Base-by-base conservation (phyloP, 176 grass and related monocot species). In the Zoysia pacifica region DNA sequence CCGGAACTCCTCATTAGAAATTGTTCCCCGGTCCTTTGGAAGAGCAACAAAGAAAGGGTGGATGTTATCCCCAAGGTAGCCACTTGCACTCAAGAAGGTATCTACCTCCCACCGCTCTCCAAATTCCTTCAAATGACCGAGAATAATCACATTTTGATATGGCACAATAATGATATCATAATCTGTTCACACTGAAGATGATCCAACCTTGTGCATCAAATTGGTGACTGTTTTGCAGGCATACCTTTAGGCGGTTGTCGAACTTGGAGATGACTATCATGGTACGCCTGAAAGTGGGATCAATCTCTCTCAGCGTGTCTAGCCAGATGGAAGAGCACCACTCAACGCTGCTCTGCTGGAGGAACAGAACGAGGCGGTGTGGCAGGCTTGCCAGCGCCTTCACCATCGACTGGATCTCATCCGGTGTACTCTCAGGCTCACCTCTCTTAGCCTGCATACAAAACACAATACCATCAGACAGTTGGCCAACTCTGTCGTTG, bases 241-340 rank as follows among this genome's bases (percentile, higher is more conserved):
- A 85, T 88, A 99, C 97, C 93, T 99, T 99, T 56, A 99, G 90
- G 7, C 93, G 83, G 59, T 99, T 99, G 82, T 99, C 97, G 6
- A 99, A 99, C 74, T 99, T 99, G 43, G 97, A 99, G 62, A 95
- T 49, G 59, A 96, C 97, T 59, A 99, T 88, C 81, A 95, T 87
- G 28, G 97, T 93, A 41, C 93, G 90, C 82, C 91, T 99, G 58
- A 99, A 99, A 73, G 76, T 67, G 42, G 97, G 97, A 77, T 99
- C 97, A 66, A 99, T 99, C 67, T 99, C 92, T 50, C 82, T 89
- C 63, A 99, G 87, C 2, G 93, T 81, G 79, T 99, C 97, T 4
- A 99, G 86, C 97, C 97, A 99, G 11, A 99, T 71, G 2, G 97
- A 99, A 46, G 90, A 95, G 69, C 97, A 99, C 96, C 96, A 99